Evolutionary conservation across 331 rosid species (phyloP), one percentile per base, ranked within the genome.

Genomic region (Malus hybrid): DNA sequence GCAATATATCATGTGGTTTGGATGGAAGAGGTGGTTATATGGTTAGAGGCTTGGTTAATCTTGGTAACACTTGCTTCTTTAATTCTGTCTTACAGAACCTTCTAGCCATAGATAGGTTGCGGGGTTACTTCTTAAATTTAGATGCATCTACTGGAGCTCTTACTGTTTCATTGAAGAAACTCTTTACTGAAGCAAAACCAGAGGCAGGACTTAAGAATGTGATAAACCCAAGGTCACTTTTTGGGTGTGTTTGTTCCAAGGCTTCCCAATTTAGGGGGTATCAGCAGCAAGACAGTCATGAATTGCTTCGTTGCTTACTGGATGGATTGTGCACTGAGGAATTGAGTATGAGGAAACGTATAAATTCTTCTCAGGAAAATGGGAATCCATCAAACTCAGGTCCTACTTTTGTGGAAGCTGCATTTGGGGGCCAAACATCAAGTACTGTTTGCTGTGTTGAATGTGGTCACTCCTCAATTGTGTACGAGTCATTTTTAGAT

Each of bases 281-380:
- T 77, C 96, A 92, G 70, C 99, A 94, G 83, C 99, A 94, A 74
- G 99, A 94, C 77, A 90, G 99, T 80, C 99, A 94, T 14, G 99
- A 94, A 86, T 80, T 90, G 81, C 97, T 94, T 63, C 88, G 87
- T 68, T 90, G 87, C 81, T 89, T 94, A 68, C 87, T 92, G 70
- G 99, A 94, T 86, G 97, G 90, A 69, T 77, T 92, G 84, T 76
- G 89, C 76, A 73, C 91, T 32, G 99, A 94, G 84, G 97, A 92
- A 75, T 80, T 84, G 79, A 79, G 91, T 69, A 71, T 76, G 50
- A 90, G 78, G 84, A 90, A 90, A 73, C 88, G 75, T 34, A 77
- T 69, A 64, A 87, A 69, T 66, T 76, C 86, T 79, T 81, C 84
- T 5, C 76, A 84, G 79, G 85, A 65, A 70, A 95, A 79, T 55